Evolutionary conservation across 1,284 basidiomycete genomes (phyloP), one percentile per base, ranked within the genome.

Genomic region (Stygiomarasmius scandens): DNA sequence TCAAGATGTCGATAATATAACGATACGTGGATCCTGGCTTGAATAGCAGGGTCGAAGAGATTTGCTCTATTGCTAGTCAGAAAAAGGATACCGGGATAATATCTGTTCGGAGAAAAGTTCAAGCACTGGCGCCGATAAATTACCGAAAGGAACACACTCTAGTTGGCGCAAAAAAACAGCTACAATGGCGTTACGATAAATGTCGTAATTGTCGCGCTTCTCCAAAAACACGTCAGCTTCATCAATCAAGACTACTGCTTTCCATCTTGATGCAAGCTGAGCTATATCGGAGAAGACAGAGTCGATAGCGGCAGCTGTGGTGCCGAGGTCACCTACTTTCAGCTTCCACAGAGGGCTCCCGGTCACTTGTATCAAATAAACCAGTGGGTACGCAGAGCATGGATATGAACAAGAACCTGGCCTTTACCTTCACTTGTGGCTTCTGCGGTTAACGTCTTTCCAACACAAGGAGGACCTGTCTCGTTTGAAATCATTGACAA

Each of bases 161-260:
- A 73, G 63, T 47, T 69, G 68, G 10, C 71, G 59, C 10, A 74
- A 64, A 58, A 34, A 34, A 8, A 74, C 68, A 8, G 73, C 66
- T 3, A 75, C 74, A 22, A 75, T 62, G 6, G 73, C 71, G 51
- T 75, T 76, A n/a, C 74, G 59, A 20, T 58, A 52, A 2, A 72
- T 46, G 52, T 71, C 67, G 6, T 54, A 51, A 4, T 46, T 59
- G 49, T 55, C 61, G n/a, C 72, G 60, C 51, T 67, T 49, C 51
- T 71, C 63, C 34, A 75, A 47, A 60, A 74, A 75, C 1, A 74
- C 73, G 38, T 75, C 74, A 8, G 73, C 74, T 60, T 76, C 74
- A 52, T 76, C 74, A 19, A 76, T 57, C 29, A 76, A 62, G 6
- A 76, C 57, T 1, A 76, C 68, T 6, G 74, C 74, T 52, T 70